Conservation (phyloP, 2,329 filamentous ascomycete species). For the Cercospora sp. region DNA sequence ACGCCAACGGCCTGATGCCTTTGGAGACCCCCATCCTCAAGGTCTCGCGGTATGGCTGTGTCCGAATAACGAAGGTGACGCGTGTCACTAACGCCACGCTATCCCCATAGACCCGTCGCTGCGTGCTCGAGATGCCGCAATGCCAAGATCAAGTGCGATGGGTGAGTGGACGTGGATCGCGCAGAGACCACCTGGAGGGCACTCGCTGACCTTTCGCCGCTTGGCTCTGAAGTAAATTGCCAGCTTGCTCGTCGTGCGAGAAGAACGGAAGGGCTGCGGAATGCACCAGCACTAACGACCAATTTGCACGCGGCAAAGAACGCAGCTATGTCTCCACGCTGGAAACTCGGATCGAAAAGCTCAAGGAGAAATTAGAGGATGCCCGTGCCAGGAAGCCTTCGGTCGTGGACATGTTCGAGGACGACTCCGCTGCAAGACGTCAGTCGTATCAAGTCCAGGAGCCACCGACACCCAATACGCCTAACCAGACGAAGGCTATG, state of each 20-base stretch:
- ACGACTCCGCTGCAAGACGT: slow-evolving; percentile 56
- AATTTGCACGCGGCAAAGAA: slow-evolving; percentile 94
- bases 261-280: slow-evolving; percentile 82
- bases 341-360: slow-evolving; percentile 85
- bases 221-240: slow-evolving; percentile 65
- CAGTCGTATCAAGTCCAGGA: slow-evolving; percentile 34
- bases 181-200: neutral
- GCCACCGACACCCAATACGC: slow-evolving; percentile 32
- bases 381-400: slow-evolving; percentile 70
- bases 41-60: slow-evolving; percentile 71
- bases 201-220: neutral
- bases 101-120: slow-evolving; percentile 24
- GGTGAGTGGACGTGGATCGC: neutral
- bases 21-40: slow-evolving; percentile 62
- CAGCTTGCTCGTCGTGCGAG: slow-evolving; percentile 92
- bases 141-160: slow-evolving; percentile 97
- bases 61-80: neutral
- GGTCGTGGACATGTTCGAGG: slow-evolving; percentile 66
- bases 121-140: slow-evolving; percentile 81
- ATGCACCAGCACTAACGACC: slow-evolving; percentile 92
- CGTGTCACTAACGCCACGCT: slow-evolving; percentile 13
- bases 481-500: slow-evolving; percentile 42
- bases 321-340: slow-evolving; percentile 94
- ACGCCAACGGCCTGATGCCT: slow-evolving; percentile 43
- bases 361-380: slow-evolving; percentile 71